Evolutionary conservation across 176 grass and related monocot genomes (phyloP).

Genomic region (Thalia dealbata): DNA sequence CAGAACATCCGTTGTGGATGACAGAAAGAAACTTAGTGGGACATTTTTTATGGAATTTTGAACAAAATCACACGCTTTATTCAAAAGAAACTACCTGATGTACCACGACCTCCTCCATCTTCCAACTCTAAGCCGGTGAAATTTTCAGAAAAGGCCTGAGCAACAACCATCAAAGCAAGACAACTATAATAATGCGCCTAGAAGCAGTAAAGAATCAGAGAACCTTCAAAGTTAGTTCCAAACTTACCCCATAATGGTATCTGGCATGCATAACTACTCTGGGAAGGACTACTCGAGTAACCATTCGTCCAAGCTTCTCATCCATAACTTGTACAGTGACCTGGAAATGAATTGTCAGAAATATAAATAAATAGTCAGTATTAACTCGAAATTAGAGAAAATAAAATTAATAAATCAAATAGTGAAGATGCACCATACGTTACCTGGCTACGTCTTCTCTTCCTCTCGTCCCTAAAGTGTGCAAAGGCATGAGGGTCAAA

Average conservation of each 20-base stretch:
- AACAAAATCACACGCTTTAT: slow-evolving; percentile 1
- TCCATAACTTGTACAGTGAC: slow-evolving; percentile 82
- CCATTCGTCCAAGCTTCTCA: slow-evolving; percentile 88
- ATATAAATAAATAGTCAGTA: background rate
- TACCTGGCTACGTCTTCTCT: slow-evolving; percentile 80
- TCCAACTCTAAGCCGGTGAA: slow-evolving; percentile 95
- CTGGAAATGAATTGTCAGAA: slow-evolving; percentile 18
- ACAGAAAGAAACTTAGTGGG: background rate
- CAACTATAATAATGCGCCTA: background rate
- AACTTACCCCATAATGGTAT: slow-evolving; percentile 92
- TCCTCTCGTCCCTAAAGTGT: slow-evolving; percentile 97
- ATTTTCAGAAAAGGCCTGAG: slow-evolving; percentile 87
- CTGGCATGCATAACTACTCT: slow-evolving; percentile 96
- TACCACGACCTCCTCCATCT: slow-evolving; percentile 96
- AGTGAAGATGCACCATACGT: background rate
- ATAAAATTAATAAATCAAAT: slow-evolving; percentile 9
- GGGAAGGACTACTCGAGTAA: slow-evolving; percentile 83
- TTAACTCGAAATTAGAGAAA: background rate
- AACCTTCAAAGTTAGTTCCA: background rate
- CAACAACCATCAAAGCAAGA: background rate
- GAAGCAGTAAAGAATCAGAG: background rate
- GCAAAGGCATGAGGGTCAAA: slow-evolving; percentile 99
- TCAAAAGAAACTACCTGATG: slow-evolving; percentile 56
- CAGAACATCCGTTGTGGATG: background rate
- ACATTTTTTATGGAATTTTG: slow-evolving; percentile 1